Percentiles rank a stretch among this genome's conserved stretches.
Conservation (phyloP, 352 stramenopile species). For the Stramenopiles sp. region DNA sequence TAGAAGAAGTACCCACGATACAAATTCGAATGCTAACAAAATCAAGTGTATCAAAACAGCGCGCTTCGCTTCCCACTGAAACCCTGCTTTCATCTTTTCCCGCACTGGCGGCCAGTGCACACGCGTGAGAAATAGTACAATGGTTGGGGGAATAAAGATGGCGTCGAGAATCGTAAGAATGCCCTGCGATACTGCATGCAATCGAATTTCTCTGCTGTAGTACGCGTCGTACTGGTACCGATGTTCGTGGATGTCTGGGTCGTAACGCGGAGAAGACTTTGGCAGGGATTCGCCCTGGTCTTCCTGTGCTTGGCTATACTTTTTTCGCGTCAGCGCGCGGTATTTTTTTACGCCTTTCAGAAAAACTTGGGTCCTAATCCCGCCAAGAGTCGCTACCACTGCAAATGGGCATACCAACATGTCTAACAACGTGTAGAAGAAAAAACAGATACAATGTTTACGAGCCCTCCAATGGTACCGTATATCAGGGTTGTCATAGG, state of each 20-base stretch:
- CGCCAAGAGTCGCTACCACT: not conserved
- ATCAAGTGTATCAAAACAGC: not conserved
- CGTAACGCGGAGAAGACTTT: too few species aligned
- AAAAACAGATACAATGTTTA: too few species aligned
- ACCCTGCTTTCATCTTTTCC: not conserved
- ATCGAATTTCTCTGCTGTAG: not conserved
- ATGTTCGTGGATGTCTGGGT: not conserved
- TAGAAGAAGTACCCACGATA: not conserved
- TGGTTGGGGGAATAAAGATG: not conserved
- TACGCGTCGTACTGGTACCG: not conserved
- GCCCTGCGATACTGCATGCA: not conserved
- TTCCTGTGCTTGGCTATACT: not conserved
- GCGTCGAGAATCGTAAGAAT: not conserved
- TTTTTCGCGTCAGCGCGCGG: not conserved
- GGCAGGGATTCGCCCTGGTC: too few species aligned
- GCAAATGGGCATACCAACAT: not conserved
- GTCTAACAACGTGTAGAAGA: not conserved
- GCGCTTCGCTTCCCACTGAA: not conserved
- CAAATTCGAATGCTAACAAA: not conserved
- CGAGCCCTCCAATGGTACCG: too few species aligned
- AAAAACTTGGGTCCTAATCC: not conserved
- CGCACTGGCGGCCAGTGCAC: not conserved
- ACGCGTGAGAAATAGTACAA: not conserved
- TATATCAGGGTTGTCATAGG: too few species aligned
- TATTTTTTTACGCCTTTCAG: not conserved